These are phyloP conservation scores for Acanthamoeba triangularis DNA, from an alignment of 208 protist genomes.

Conservation along the genomic window DNA sequence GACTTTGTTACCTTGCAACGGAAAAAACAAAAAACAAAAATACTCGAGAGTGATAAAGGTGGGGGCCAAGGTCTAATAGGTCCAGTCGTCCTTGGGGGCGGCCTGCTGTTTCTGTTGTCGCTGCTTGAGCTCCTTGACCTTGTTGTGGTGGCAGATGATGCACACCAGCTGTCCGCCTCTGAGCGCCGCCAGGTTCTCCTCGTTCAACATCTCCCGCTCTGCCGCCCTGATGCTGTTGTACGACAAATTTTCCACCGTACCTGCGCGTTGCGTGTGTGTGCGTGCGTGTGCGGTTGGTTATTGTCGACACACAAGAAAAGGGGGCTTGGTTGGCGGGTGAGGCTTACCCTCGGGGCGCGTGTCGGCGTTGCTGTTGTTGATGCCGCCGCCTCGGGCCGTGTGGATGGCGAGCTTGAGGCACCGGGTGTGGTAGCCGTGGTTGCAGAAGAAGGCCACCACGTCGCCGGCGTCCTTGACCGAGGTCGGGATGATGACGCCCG, in stretches of 20 bases:
- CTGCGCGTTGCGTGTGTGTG: not conserved
- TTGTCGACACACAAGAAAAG: not conserved
- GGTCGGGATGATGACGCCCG: slow-evolving; percentile 18
- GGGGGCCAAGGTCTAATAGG: not conserved
- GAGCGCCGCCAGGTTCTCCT: slow-evolving; percentile 29
- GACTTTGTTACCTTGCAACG: too few relatives aligned
- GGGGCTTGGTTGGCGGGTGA: not conserved
- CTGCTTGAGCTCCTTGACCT: slow-evolving; percentile 21
- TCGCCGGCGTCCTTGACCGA: slow-evolving; percentile 46
- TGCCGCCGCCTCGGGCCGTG: not conserved
- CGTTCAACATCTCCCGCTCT: slow-evolving; percentile 30
- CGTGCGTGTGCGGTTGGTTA: not conserved
- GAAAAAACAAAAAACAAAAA: not conserved
- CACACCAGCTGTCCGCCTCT: slow-evolving; percentile 12
- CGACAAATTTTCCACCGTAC: not conserved
- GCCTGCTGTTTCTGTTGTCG: slow-evolving; percentile 13
- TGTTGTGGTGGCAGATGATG: slow-evolving; percentile 48
- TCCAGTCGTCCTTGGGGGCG: slow-evolving; percentile 12
- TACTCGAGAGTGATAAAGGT: not conserved
- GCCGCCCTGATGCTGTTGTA: slow-evolving; percentile 22
- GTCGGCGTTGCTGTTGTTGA: not conserved
- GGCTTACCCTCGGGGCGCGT: not conserved
- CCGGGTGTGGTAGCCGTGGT: slow-evolving; percentile 57
- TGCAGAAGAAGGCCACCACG: slow-evolving; percentile 73
- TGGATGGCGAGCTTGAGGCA: slow-evolving; percentile 69